Conservation (phyloP, 1,139 yeast genomes). For the Candida tunisiensis region DNA sequence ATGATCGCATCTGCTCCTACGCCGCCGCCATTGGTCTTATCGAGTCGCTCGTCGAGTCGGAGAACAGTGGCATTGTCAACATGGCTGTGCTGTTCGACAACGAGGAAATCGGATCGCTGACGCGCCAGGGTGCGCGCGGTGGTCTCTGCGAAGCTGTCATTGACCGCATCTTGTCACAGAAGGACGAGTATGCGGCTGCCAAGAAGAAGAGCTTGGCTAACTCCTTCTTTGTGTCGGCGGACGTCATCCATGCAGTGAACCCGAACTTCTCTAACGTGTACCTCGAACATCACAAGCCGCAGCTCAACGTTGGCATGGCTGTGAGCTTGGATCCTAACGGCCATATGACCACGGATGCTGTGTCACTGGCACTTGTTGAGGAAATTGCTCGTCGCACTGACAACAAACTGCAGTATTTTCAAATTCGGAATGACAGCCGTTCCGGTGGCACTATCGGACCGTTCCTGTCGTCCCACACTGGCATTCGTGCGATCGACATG, state of each 20-base stretch:
- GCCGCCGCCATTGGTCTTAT: constrained; percentile 52
- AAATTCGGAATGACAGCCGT: constrained; percentile 47
- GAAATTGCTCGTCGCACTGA: constrained; percentile 37
- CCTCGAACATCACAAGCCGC: constrained; percentile 48
- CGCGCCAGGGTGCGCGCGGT: constrained; percentile 91
- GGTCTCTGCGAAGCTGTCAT: constrained; percentile 56
- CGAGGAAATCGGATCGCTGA: constrained; percentile 78
- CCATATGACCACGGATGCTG: constrained; percentile 54
- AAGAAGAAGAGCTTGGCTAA: constrained; percentile 25
- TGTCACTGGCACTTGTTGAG: constrained; percentile 42
- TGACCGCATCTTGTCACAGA: constrained; percentile 43
- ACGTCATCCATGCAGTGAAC: constrained; percentile 88
- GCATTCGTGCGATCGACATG: constrained; percentile 60
- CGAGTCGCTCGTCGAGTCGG: constrained; percentile 16
- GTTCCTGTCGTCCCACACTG: constrained; percentile 40
- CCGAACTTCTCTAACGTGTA: constrained; percentile 61
- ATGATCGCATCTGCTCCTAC: constrained; percentile 74
- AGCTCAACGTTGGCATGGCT: constrained; percentile 56
- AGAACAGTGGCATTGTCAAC: constrained; percentile 40
- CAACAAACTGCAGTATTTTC: constrained; percentile 35
- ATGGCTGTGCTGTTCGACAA: constrained; percentile 75
- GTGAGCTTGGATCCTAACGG: constrained; percentile 52
- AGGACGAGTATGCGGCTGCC: constrained; percentile 27
- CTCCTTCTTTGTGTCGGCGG: constrained; percentile 77
- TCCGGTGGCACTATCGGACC: constrained; percentile 81